phyloP scores from a whole-genome alignment of 129 eudicot genomes.

The Flaveria sonorensis region DNA sequence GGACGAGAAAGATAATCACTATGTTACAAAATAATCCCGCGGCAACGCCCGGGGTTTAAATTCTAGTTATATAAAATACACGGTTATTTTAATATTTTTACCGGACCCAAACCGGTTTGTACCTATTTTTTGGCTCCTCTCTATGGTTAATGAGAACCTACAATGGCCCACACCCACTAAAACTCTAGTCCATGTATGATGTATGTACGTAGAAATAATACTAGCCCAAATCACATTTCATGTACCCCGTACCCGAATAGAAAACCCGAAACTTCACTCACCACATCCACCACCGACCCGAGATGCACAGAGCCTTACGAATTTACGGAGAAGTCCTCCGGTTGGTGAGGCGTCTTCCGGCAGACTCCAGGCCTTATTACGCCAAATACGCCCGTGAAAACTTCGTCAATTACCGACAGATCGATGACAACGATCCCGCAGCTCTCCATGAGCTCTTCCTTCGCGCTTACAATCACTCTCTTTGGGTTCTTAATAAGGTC shows the following conservation, averaged over 20 bases:
- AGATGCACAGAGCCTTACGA: constrained; percentile 68
- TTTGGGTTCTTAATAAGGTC: constrained; percentile 94
- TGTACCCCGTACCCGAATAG: constrained; percentile 13
- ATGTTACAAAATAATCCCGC: no score
- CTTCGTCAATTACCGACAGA: constrained; percentile 82
- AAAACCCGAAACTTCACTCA: constrained; percentile 23
- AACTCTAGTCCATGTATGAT: no score
- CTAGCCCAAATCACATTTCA: constrained; percentile 2
- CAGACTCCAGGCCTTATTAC: constrained; percentile 76
- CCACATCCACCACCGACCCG: not conserved
- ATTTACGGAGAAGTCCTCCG: constrained; percentile 90
- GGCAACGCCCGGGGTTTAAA: no score
- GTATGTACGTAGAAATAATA: not conserved
- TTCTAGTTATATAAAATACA: no score
- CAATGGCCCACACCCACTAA: no score
- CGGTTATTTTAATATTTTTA: no score
- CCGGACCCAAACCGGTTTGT: no score
- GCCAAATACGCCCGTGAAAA: constrained; percentile 93
- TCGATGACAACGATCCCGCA: constrained; percentile 54
- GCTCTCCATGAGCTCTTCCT: constrained; percentile 66
- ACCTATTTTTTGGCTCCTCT: no score
- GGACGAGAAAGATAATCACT: no score
- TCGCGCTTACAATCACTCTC: constrained; percentile 77
- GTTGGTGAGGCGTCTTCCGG: constrained; percentile 78
- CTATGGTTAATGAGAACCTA: no score